phyloP scores from a whole-genome alignment of 371 early-diverging fungal genomes.

The Umbelopsis sp. region DNA sequence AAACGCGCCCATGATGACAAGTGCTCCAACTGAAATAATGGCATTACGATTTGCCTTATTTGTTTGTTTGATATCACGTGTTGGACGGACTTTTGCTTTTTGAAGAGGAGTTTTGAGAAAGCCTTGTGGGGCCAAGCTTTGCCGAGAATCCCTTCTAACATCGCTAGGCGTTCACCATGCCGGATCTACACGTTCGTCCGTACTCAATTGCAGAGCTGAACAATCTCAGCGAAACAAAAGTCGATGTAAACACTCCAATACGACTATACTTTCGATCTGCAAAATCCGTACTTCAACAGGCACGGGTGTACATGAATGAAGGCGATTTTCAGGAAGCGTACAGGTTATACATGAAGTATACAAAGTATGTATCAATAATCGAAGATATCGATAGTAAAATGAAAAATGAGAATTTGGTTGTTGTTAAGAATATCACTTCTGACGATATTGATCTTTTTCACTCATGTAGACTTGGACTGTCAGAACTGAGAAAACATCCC shows the following conservation, averaged over 20 bases:
- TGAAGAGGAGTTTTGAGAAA: neutral
- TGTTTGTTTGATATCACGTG: neutral
- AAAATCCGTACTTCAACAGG: constrained; percentile 56
- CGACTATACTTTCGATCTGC: constrained; percentile 62
- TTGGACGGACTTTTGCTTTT: neutral
- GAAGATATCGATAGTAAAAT: too few relatives aligned
- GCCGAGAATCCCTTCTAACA: neutral
- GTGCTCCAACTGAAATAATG: too few relatives aligned
- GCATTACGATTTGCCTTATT: neutral
- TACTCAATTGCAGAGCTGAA: constrained; percentile 46
- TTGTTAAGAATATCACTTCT: too few relatives aligned
- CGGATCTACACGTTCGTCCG: constrained; percentile 22
- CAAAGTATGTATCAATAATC: constrained; percentile 40
- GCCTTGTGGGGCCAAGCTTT: constrained; percentile 10
- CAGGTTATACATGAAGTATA: constrained; percentile 57
- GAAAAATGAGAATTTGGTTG: too few relatives aligned
- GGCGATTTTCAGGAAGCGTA: constrained; percentile 58
- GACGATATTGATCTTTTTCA: neutral
- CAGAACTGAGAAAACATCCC: constrained; percentile 57
- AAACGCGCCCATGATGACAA: too few relatives aligned
- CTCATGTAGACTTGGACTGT: constrained; percentile 53
- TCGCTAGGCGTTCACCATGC: neutral
- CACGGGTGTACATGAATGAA: constrained; percentile 54
- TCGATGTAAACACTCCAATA: constrained; percentile 52
- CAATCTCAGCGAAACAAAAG: constrained; percentile 33